A percentile compares a stretch with the other conserved stretches of the same genome.
phyloP scores from a whole-genome alignment of 1,284 basidiomycete genomes.

The Pisolithus thermaeus region DNA sequence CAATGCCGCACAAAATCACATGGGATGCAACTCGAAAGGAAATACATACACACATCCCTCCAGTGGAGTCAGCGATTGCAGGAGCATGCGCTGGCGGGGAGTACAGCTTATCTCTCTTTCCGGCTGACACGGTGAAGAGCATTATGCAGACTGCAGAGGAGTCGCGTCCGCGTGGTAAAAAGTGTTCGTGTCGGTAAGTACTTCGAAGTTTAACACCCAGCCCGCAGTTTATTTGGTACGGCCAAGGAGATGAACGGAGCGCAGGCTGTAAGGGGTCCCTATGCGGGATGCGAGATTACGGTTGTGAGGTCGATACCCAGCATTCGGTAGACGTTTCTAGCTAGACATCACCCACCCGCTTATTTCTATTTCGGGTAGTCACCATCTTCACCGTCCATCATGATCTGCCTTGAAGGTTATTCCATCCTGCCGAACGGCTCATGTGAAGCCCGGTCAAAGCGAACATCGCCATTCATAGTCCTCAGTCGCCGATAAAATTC shows the following conservation, averaged over 20 bases:
- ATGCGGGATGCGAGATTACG: conserved; percentile 95
- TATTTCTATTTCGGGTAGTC: no score
- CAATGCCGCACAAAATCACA: conserved; percentile 32
- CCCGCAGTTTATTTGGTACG: conserved; percentile 64
- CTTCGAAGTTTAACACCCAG: conserved; percentile 5
- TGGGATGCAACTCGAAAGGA: conserved; percentile 18
- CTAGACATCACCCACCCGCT: no score
- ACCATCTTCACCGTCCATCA: not conserved
- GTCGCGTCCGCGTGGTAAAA: conserved; percentile 50
- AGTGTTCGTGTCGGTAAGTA: conserved; percentile 14
- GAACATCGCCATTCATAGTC: not conserved
- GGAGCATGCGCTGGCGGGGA: conserved; percentile 85
- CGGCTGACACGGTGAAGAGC: conserved; percentile 93
- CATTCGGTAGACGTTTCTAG: conserved; percentile 24
- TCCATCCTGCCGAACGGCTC: no score
- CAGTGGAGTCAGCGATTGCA: conserved; percentile 79
- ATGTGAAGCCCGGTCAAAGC: not conserved
- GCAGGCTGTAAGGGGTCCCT: conserved; percentile 81
- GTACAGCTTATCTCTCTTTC: conserved; percentile 86
- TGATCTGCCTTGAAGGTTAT: not conserved
- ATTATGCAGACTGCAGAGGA: conserved; percentile 94
- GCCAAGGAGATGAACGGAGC: conserved; percentile 69
- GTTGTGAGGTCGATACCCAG: conserved; percentile 82
- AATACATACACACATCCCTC: conserved; percentile 54
- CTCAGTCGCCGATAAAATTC: no score